Evolutionary conservation across 495 filamentous ascomycete species (phyloP).

Genomic region (Annulohypoxylon maeteangense): DNA sequence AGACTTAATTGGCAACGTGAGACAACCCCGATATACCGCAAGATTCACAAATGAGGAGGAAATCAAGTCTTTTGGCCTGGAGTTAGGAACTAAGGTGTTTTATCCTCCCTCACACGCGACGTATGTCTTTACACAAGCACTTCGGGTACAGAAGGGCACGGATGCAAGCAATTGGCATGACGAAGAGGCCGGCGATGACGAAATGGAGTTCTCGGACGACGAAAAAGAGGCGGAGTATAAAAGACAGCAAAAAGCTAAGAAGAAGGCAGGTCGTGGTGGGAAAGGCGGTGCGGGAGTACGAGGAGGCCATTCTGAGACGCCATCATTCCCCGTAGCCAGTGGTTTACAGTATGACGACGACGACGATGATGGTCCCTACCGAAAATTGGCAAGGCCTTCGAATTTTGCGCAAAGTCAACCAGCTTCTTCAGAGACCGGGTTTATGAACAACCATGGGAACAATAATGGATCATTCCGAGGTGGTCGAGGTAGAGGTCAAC

Average conservation of each 20-base stretch:
- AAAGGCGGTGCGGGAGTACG: slow-evolving; percentile 47
- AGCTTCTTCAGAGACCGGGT: slow-evolving; percentile 44
- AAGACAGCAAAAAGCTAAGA: slow-evolving; percentile 69
- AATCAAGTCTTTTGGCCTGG: slow-evolving; percentile 71
- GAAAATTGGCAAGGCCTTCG: slow-evolving; percentile 71
- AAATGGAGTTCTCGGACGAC: slow-evolving; percentile 95
- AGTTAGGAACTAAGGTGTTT: slow-evolving; percentile 72
- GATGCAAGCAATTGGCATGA: slow-evolving; percentile 95
- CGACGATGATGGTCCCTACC: slow-evolving; percentile 75
- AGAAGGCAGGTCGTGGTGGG: slow-evolving; percentile 55
- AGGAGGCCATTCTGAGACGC: slow-evolving; percentile 50
- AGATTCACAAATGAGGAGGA: slow-evolving; percentile 73
- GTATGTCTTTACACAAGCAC: slow-evolving; percentile 83
- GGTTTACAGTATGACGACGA: slow-evolving; percentile 64
- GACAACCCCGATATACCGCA: slow-evolving; percentile 83
- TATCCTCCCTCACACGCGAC: slow-evolving; percentile 79
- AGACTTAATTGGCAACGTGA: slow-evolving; percentile 84
- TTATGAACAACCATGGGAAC: slow-evolving; percentile 27
- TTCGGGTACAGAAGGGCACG: slow-evolving; percentile 81
- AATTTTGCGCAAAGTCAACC: slow-evolving; percentile 59
- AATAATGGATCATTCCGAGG: slow-evolving; percentile 56
- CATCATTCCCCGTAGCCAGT: slow-evolving; percentile 47
- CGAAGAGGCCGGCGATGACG: slow-evolving; percentile 86
- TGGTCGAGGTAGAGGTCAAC: slow-evolving; percentile 56
- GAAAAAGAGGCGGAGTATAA: slow-evolving; percentile 90